Evolutionary conservation across 2,329 filamentous ascomycete genomes (phyloP), one percentile per base, ranked within the genome.

Genomic region (Akanthomyces muscarius): DNA sequence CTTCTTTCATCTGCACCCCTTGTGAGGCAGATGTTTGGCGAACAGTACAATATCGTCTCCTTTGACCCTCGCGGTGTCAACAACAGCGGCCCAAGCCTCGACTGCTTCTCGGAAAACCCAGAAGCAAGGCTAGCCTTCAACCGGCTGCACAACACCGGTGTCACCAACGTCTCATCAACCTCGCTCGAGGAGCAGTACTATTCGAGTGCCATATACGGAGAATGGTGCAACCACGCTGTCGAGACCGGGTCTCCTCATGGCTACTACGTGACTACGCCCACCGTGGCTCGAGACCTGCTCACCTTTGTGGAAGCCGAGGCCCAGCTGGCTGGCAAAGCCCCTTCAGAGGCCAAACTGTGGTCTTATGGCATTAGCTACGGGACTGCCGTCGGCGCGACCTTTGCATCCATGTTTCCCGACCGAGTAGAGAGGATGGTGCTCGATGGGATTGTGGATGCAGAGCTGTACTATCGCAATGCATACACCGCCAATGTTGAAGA

Each of bases 41-140:
- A 76, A 62, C 73, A 78, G 65, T 78, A 77, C 68, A 77, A 78
- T 69, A 67, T 76, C 54, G 71, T 78, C 64, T 76, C 74, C 47
- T 79, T 75, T 66, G 77, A 78, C 64, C 76, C 77, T 65, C 74
- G 77, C 41, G 76, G 76, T 10, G 74, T 78, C 38, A 73, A 72
- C 62, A 74, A 75, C 66, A 76, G 71, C 65, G 70, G 68, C 3
- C 64, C 61, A 42, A 51, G 21, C 25, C 61, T 74, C 44, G 69
- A 73, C 65, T 74, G 72, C 64, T 74, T 74, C 64, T 68, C 67
- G 0, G 69, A 68, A 2, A 71, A 72, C 53, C 23, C 59, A 45
- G 69, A 71, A 61, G 71, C 71, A 66, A 68, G 70, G 65, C 28
- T 16, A 52, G 66, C 69, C 28, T 74, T 74, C 57, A 67, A 44